Conservation (phyloP, 306 rosid genomes). For the Hippophae tibetana region DNA sequence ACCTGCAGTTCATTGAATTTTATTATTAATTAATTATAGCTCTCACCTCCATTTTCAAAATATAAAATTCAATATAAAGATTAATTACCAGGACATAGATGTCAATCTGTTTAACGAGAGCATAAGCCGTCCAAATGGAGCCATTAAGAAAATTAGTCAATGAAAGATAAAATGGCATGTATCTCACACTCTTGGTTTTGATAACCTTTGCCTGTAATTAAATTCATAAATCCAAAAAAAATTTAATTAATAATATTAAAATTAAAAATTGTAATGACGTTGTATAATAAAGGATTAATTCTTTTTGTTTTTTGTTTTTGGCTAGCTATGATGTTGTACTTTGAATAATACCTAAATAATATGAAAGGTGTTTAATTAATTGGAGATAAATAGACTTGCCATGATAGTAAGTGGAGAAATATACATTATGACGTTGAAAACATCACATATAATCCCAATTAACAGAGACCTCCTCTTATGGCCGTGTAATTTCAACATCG, state of each 20-base stretch:
- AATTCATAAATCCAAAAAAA: background rate
- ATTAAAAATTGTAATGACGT: too few species aligned
- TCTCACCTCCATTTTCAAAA: background rate
- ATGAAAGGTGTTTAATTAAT: background rate
- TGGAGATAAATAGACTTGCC: conserved; percentile 30
- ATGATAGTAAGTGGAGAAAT: conserved; percentile 76
- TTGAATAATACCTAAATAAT: background rate
- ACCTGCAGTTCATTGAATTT: conserved; percentile 8
- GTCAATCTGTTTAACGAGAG: conserved; percentile 50
- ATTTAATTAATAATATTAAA: background rate
- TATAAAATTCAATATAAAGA: background rate
- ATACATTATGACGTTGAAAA: conserved; percentile 68
- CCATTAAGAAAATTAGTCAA: conserved; percentile 53
- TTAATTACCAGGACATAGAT: conserved; percentile 45
- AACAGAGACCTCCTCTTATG: conserved; percentile 22
- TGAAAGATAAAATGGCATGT: conserved; percentile 78
- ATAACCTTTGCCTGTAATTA: conserved; percentile 43
- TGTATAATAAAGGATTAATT: too few species aligned
- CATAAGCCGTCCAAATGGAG: conserved; percentile 40
- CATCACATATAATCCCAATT: conserved; percentile 42
- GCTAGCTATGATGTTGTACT: background rate
- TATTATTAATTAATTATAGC: background rate
- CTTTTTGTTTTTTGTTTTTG: background rate
- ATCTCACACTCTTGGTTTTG: conserved; percentile 68
- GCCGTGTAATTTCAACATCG: conserved; percentile 20